Evolutionary conservation across 2,329 filamentous ascomycete species (phyloP).

Genomic region (Juglanconis oblonga): DNA sequence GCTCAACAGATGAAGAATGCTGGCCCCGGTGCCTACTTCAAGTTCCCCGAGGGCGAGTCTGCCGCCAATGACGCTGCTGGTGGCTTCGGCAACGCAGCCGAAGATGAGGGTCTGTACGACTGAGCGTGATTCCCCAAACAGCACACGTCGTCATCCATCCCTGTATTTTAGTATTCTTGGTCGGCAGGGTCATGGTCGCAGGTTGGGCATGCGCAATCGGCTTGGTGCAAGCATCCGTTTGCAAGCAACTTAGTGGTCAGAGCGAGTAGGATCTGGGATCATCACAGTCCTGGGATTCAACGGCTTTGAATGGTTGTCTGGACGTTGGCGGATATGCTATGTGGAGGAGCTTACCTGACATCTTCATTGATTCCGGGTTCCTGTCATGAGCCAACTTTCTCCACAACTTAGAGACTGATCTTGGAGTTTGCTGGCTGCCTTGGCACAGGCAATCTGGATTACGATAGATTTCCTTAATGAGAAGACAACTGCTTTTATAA

Average conservation of each 20-base stretch:
- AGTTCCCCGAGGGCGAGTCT: slow-evolving; percentile 77
- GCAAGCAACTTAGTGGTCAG: neutral
- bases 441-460: slow-evolving; percentile 20
- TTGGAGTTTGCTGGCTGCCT: slow-evolving; percentile 20
- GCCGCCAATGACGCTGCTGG: slow-evolving; percentile 61
- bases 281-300: neutral
- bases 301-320: slow-evolving; percentile 6
- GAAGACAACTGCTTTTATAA: slow-evolving; percentile 3
- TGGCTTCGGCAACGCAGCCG: slow-evolving; percentile 79
- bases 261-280: neutral
- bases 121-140: slow-evolving; percentile 45
- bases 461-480: slow-evolving; percentile 20
- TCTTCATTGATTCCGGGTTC: slow-evolving; percentile 1
- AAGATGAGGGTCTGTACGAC: slow-evolving; percentile 96
- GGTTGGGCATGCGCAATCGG: neutral
- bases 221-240: slow-evolving; percentile 1
- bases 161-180: slow-evolving; percentile 47
- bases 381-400: slow-evolving; percentile 6
- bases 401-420: slow-evolving; percentile 16
- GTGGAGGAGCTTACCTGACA: neutral
- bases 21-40: slow-evolving; percentile 94
- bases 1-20: slow-evolving; percentile 99
- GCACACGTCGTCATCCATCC: slow-evolving; percentile 21
- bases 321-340: neutral
- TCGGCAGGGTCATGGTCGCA: neutral